Conservation (phyloP, 768 basidiomycete species). For the Russula sp. region DNA sequence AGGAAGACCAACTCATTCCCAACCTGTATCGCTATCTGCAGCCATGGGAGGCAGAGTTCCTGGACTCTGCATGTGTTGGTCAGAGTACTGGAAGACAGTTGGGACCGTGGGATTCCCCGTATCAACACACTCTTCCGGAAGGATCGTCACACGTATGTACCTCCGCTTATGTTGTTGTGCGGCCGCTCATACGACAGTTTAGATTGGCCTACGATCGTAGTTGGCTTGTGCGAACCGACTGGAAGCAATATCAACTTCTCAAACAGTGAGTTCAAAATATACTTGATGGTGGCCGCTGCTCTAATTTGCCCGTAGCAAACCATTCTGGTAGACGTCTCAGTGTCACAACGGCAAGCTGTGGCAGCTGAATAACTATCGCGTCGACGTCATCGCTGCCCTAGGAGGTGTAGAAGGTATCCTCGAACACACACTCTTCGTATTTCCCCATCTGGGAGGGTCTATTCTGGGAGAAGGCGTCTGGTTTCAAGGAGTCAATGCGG, state of each 20-base stretch:
- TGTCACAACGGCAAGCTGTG: conserved; percentile 94
- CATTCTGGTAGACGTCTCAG: conserved; percentile 99
- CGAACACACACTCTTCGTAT: conserved; percentile 96
- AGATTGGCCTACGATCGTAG: conserved; percentile 94
- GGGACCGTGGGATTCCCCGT: conserved; percentile 97
- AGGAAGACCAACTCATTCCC: conserved; percentile 92
- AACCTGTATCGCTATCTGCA: conserved; percentile 96
- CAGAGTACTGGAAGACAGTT: conserved; percentile 97
- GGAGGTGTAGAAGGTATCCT: conserved; percentile 96
- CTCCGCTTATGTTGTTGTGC: conserved; percentile 5
- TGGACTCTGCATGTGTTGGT: conserved; percentile 99
- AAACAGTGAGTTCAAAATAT: conserved; percentile 59
- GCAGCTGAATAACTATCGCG: conserved; percentile 97
- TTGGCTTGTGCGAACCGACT: conserved; percentile 96
- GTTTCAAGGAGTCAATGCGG: conserved; percentile 94
- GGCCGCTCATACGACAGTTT: conserved; percentile 12
- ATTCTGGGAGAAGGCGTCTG: conserved; percentile 98
- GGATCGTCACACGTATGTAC: conserved; percentile 80
- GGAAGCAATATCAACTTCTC: conserved; percentile 92
- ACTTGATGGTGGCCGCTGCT: not conserved
- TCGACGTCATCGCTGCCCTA: conserved; percentile 96
- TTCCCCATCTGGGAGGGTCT: conserved; percentile 98
- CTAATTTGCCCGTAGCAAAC: conserved; percentile 53
- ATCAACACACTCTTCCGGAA: conserved; percentile 99
- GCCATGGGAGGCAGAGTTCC: conserved; percentile 96